Percentiles rank a stretch among this genome's conserved stretches.
Conservation (phyloP, 2,329 filamentous ascomycete species). For the Penicillium carneum region DNA sequence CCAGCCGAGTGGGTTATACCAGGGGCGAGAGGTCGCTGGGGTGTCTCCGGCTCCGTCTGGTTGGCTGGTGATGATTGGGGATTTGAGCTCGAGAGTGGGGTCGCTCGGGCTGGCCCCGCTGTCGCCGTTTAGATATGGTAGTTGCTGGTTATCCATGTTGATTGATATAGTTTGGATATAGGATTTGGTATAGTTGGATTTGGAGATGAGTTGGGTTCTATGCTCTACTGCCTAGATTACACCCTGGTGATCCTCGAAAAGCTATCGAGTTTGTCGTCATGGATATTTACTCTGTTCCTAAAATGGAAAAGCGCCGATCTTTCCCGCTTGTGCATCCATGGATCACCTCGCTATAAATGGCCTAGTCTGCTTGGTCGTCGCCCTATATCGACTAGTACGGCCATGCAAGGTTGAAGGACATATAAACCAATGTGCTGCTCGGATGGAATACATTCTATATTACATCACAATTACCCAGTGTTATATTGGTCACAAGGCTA, state of each 20-base stretch:
- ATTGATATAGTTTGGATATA: not conserved
- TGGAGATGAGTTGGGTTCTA: not conserved
- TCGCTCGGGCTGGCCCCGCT: conserved; percentile 30
- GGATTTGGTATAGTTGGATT: not conserved
- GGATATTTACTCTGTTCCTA: not conserved
- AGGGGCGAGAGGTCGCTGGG: conserved; percentile 24
- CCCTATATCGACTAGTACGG: not conserved
- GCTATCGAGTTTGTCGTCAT: conserved; percentile 15
- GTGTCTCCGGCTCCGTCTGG: conserved; percentile 9
- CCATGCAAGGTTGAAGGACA: not conserved
- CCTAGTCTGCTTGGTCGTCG: not conserved
- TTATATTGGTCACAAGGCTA: not conserved
- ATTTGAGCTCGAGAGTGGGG: conserved; percentile 32
- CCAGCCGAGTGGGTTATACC: conserved; percentile 63
- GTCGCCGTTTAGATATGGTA: conserved; percentile 34
- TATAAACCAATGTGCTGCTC: not conserved
- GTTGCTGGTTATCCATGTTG: conserved; percentile 26
- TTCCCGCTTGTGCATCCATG: not conserved
- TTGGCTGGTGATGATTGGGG: conserved; percentile 26
- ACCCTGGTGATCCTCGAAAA: not conserved
- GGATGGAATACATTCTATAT: not conserved
- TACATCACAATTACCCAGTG: not conserved
- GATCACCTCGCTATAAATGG: conserved; percentile 2
- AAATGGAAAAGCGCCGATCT: conserved; percentile 4
- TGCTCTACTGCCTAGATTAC: not conserved